Base-by-base conservation (phyloP, 768 basidiomycete genomes). In the Phylloporus rhodoxanthus region DNA sequence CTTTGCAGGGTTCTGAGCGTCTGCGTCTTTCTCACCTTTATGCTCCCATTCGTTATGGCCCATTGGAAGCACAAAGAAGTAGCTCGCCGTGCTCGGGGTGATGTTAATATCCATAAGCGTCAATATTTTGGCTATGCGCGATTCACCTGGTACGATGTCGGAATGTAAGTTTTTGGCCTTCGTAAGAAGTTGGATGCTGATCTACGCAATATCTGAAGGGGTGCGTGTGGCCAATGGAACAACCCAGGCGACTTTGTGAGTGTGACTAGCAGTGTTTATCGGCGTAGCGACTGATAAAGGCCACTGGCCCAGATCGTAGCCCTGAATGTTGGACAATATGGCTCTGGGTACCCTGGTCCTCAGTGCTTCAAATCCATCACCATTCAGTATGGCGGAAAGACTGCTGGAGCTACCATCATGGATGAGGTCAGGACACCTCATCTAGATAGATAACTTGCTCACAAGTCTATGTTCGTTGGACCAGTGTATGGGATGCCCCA, bases 401-500 rank as follows among this genome's bases (percentile, higher is more conserved):
- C 78, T 2, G 70, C 80, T 10, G 48, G 47, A 1, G 87, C 87
- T 4, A 65, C 55, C 1, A 79, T 91, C 58, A 72, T 75, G 68
- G 87, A 90, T 64, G 66, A 76, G 79, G 84, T 82, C 43, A 54
- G 59, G 43, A 15, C 15, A 41, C 30, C n/a, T 32, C 20, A 23
- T 26, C 25, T 21, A n/a, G 21, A 49, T 38, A 39, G 25, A 29
- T 29, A 29, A 23, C 39, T 47, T 23, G 20, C 45, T 33, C 17
- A 44, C 1, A n/a, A n/a, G n/a, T 15, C 15, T 17, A n/a, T 15
- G 48, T 23, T 10, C 13, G 0, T 41, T 45, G 29, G 15, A 46
- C 19, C 53, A 85, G 79, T 88, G 87, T 62, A 79, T 80, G 39
- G 77, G 75, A 17, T 91, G 88, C 62, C 79, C 79, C 21, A 75